Evolutionary conservation across 768 basidiomycete species (phyloP).

Genomic region (Tricholomella constricta): DNA sequence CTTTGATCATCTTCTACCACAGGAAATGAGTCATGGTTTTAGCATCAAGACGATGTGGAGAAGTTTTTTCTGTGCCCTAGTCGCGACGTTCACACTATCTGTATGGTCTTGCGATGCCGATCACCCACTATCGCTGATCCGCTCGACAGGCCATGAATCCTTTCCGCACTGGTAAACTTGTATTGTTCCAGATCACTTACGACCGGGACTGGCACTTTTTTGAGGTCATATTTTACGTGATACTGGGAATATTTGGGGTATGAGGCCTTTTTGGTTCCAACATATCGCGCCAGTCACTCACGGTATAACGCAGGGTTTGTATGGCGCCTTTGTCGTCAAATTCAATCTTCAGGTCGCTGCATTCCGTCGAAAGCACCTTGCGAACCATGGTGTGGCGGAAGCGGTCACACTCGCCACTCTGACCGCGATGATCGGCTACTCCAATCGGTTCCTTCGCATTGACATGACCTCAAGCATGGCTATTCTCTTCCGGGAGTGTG

Average conservation of each 20-base stretch:
- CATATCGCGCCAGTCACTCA: conserved; percentile 11
- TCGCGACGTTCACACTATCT: conserved; percentile 94
- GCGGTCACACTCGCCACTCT: conserved; percentile 84
- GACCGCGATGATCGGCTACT: conserved; percentile 91
- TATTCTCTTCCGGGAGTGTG: conserved; percentile 94
- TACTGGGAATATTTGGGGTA: conserved; percentile 96
- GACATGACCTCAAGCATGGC: conserved; percentile 98
- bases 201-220: conserved; percentile 99
- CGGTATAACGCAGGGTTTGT: conserved; percentile 71
- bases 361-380: conserved; percentile 89
- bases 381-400: conserved; percentile 82
- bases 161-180: conserved; percentile 95
- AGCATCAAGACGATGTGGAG: conserved; percentile 99
- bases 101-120: conserved; percentile 51
- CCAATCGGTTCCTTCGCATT: conserved; percentile 91
- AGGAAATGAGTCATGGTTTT: conserved; percentile 99
- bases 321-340: conserved; percentile 96
- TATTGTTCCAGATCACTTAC: conserved; percentile 97
- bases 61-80: conserved; percentile 95
- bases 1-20: conserved; percentile 7
- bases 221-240: conserved; percentile 94
- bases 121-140: conserved; percentile 1
- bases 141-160: conserved; percentile 88
- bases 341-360: conserved; percentile 95
- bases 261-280: conserved; percentile 26